Evolutionary conservation across 805 yeast genomes (phyloP), one percentile per base, ranked within the genome.

Genomic region (Suhomyces xylopsoci): DNA sequence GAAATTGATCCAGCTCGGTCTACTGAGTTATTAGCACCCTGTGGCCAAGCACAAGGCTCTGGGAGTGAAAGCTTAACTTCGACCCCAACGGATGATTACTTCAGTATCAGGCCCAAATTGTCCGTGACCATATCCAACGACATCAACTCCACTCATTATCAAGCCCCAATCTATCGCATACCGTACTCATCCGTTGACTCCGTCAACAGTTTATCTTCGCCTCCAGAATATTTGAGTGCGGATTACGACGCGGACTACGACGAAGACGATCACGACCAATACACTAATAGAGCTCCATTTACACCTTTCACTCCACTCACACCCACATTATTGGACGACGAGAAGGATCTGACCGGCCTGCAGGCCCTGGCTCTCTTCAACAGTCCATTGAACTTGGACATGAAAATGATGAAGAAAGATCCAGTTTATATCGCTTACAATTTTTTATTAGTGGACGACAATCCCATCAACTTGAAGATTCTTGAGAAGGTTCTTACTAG

Each of bases 381-480:
- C 28, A 17, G 25, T 24, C 36, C 28, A n/a, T 10, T 40, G 50
- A 34, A 22, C 10, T 10, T 32, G 43, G 42, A 45, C 41, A 45
- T 48, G 30, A 53, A 51, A 3, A 44, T 45, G 50, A 38, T 51
- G 17, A 54, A 48, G 36, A 52, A 52, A 24, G 28, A 30, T 22
- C 60, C 66, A 28, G 58, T 58, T 56, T 42, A 30, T 32, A 41
- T 28, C 25, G 45, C 50, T 9, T 62, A 55, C 55, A 17, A 36
- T n/a, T 65, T 65, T 19, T 52, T 65, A 26, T 55, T 73, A 14
- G 78, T 76, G 15, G 80, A 76, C 59, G 80, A 76, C 58, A 76
- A 76, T 52, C 58, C 65, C 19, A 73, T 76, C 51, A 74, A 76
- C 56, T 60, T 76, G 41, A 67, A 67, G 47, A 75, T 76, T 5